These are phyloP conservation scores for Alternaria postmessia DNA, from an alignment of 2,329 filamentous ascomycete genomes.

Conservation along the genomic window DNA sequence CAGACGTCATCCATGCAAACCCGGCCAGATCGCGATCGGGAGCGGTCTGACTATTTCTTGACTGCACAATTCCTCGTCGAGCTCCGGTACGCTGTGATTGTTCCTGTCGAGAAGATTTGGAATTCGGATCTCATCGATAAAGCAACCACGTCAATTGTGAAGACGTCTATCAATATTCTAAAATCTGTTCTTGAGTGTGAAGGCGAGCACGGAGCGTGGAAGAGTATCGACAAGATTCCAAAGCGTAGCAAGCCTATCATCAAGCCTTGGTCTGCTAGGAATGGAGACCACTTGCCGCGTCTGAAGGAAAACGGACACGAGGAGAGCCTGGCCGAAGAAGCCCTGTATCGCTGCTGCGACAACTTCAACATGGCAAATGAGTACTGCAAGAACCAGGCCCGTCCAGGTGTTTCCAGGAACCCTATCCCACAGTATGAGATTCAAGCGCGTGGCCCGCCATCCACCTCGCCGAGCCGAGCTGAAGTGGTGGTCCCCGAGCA, in stretches of 20 bases:
- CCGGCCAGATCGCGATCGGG: conserved; percentile 62
- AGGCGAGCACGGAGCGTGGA: conserved; percentile 71
- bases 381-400: conserved; percentile 74
- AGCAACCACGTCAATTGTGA: conserved; percentile 76
- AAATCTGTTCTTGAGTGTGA: conserved; percentile 81
- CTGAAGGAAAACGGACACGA: conserved; percentile 60
- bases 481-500: conserved; percentile 46
- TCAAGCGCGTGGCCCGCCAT: conserved; percentile 39
- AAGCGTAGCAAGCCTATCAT: conserved; percentile 55
- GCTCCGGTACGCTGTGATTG: conserved; percentile 79
- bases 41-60: conserved; percentile 68
- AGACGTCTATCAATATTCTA: conserved; percentile 82
- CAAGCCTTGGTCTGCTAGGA: conserved; percentile 62
- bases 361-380: conserved; percentile 67
- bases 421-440: conserved; percentile 66
- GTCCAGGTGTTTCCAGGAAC: conserved; percentile 68
- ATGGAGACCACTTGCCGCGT: conserved; percentile 54
- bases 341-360: conserved; percentile 82
- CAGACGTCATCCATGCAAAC: conserved; percentile 65
- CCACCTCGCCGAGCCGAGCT: conserved; percentile 42
- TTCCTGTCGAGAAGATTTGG: conserved; percentile 81
- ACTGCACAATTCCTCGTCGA: conserved; percentile 85
- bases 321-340: conserved; percentile 75
- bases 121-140: conserved; percentile 84
- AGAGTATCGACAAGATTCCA: conserved; percentile 67